These are phyloP conservation scores for Citrus australasica DNA, from an alignment of 345 rosid species.

Conservation along the genomic window DNA sequence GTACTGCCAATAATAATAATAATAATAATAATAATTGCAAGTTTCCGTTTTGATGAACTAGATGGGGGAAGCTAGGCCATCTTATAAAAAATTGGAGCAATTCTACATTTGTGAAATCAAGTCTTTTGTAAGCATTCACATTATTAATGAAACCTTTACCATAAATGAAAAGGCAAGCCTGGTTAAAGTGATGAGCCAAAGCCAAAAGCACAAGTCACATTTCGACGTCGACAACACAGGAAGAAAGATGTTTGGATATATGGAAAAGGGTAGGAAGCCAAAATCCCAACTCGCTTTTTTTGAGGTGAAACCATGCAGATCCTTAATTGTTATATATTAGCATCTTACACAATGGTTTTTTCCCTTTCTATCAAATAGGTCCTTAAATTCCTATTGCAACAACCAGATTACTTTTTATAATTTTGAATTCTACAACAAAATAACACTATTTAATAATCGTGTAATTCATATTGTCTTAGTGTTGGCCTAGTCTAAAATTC, in stretches of 20 bases:
- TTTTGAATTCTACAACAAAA: neutral
- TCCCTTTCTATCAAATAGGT: too few species aligned
- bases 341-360: neutral
- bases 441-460: too few species aligned
- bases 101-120: neutral
- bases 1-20: neutral
- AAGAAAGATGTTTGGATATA: neutral
- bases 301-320: neutral
- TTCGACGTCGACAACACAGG: constrained; percentile 1
- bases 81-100: neutral
- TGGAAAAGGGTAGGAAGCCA: neutral
- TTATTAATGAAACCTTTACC: neutral
- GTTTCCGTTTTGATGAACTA: constrained; percentile 2
- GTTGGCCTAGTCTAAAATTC: neutral
- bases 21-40: neutral
- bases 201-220: neutral
- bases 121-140: neutral
- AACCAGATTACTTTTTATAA: too few species aligned
- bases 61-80: neutral
- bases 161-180: constrained; percentile 1
- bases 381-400: too few species aligned
- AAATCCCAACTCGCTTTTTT: neutral
- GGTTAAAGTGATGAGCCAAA: neutral
- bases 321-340: neutral
- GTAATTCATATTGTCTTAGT: neutral